A percentile compares a stretch with the other conserved stretches of the same genome.
phyloP scores from a whole-genome alignment of 2,329 filamentous ascomycete genomes.

The Zarea fungicola region DNA sequence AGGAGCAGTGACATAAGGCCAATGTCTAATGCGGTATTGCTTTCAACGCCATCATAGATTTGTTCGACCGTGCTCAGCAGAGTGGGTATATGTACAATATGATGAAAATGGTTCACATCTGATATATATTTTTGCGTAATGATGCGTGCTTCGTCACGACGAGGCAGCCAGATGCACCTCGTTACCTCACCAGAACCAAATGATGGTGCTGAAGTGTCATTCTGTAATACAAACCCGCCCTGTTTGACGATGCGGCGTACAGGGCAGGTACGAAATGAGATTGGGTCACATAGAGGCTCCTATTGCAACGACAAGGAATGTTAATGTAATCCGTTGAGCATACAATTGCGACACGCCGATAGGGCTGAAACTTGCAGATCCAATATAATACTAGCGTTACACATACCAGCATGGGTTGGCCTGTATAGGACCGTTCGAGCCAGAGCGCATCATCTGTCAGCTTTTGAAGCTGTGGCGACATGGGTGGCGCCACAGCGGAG shows the following conservation, averaged over 20 bases:
- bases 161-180: constrained; percentile 30
- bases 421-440: constrained; percentile 27
- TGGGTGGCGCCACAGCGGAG: constrained; percentile 10
- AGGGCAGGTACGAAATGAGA: constrained; percentile 29
- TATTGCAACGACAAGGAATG: constrained; percentile 7
- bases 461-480: constrained; percentile 28
- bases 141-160: constrained; percentile 25
- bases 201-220: constrained; percentile 18
- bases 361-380: neutral
- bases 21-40: constrained; percentile 19
- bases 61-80: constrained; percentile 24
- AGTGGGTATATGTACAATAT: constrained; percentile 26
- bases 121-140: constrained; percentile 26
- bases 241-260: constrained; percentile 27
- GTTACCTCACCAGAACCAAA: constrained; percentile 24
- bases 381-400: neutral
- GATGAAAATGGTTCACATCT: constrained; percentile 28
- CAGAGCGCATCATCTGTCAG: constrained; percentile 30
- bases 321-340: neutral
- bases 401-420: constrained; percentile 26
- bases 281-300: constrained; percentile 27
- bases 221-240: constrained; percentile 28
- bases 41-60: constrained; percentile 25
- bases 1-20: constrained; percentile 25
- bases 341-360: neutral